phyloP scores from a whole-genome alignment of 2,329 filamentous ascomycete genomes.

The Chalaropsis thielavioides region DNA sequence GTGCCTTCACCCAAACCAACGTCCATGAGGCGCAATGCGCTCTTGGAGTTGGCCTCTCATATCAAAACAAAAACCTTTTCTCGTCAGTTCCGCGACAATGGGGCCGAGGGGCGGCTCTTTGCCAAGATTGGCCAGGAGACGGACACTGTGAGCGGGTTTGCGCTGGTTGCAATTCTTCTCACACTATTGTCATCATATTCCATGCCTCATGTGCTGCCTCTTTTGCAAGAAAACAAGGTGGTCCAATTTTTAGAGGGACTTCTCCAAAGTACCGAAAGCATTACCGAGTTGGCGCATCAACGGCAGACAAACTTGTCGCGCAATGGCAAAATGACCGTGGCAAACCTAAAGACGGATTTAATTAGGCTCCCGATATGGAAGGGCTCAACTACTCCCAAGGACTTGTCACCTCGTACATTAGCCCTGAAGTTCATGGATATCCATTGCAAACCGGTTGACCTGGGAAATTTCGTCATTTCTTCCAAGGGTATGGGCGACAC shows the following conservation, averaged over 20 bases:
- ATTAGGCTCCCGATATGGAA: slow-evolving; percentile 46
- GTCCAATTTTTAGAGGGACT: slow-evolving; percentile 41
- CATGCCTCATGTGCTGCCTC: slow-evolving; percentile 43
- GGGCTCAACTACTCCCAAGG: slow-evolving; percentile 29
- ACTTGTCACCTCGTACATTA: slow-evolving; percentile 47
- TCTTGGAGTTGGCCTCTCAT: slow-evolving; percentile 46
- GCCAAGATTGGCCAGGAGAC: slow-evolving; percentile 43
- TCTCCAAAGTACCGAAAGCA: slow-evolving; percentile 38
- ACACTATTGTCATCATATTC: slow-evolving; percentile 47
- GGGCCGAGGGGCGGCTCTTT: slow-evolving; percentile 54
- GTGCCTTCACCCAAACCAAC: slow-evolving; percentile 31
- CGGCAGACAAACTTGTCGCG: slow-evolving; percentile 56
- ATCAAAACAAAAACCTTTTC: slow-evolving; percentile 49
- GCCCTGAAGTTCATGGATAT: slow-evolving; percentile 30
- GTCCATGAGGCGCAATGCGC: slow-evolving; percentile 41
- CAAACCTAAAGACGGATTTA: slow-evolving; percentile 39
- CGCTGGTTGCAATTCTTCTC: slow-evolving; percentile 48
- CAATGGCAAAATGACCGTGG: slow-evolving; percentile 42
- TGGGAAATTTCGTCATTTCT: slow-evolving; percentile 13
- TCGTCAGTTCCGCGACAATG: slow-evolving; percentile 58
- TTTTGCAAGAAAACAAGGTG: slow-evolving; percentile 41
- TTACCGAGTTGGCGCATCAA: slow-evolving; percentile 47
- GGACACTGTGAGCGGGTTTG: slow-evolving; percentile 48
- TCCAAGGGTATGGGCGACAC: slow-evolving; percentile 18
- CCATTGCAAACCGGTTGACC: slow-evolving; percentile 16